Evolutionary conservation across 805 yeast genomes (phyloP).

Genomic region (Yarrowia bubula): DNA sequence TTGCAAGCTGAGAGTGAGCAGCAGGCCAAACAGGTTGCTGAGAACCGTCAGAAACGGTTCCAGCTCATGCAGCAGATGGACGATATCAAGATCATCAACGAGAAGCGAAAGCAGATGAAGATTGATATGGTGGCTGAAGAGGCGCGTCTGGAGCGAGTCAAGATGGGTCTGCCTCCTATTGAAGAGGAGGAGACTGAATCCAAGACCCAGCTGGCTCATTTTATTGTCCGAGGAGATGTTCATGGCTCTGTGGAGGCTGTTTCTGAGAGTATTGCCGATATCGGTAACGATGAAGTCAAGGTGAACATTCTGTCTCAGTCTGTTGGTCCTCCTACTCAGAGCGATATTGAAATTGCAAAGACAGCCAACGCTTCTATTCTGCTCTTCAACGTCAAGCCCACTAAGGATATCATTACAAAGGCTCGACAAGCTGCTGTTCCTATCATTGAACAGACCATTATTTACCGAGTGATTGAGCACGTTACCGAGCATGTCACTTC

Average conservation of each 20-base stretch:
- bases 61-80: slow-evolving; percentile 55
- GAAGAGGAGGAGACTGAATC: slow-evolving; percentile 42
- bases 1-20: slow-evolving; percentile 73
- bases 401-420: slow-evolving; percentile 57
- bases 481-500: slow-evolving; percentile 64
- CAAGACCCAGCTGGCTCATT: slow-evolving; percentile 39
- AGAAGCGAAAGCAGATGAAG: slow-evolving; percentile 52
- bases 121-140: slow-evolving; percentile 53
- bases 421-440: slow-evolving; percentile 59
- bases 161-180: slow-evolving; percentile 57
- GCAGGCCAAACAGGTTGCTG: slow-evolving; percentile 69
- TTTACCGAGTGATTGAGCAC: slow-evolving; percentile 83
- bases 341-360: slow-evolving; percentile 65
- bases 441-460: slow-evolving; percentile 68
- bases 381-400: slow-evolving; percentile 71
- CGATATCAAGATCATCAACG: slow-evolving; percentile 70
- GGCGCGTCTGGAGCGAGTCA: slow-evolving; percentile 54
- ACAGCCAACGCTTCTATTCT: slow-evolving; percentile 70
- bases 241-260: slow-evolving; percentile 95
- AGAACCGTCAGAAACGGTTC: slow-evolving; percentile 57
- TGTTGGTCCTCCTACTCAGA: slow-evolving; percentile 73
- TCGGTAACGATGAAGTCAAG: slow-evolving; percentile 86
- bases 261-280: slow-evolving; percentile 67
- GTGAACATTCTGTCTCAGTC: slow-evolving; percentile 67
- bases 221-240: slow-evolving; percentile 85